These are phyloP conservation scores for Alternaria postmessia DNA, from an alignment of 2,329 filamentous ascomycete species.

Conservation along the genomic window DNA sequence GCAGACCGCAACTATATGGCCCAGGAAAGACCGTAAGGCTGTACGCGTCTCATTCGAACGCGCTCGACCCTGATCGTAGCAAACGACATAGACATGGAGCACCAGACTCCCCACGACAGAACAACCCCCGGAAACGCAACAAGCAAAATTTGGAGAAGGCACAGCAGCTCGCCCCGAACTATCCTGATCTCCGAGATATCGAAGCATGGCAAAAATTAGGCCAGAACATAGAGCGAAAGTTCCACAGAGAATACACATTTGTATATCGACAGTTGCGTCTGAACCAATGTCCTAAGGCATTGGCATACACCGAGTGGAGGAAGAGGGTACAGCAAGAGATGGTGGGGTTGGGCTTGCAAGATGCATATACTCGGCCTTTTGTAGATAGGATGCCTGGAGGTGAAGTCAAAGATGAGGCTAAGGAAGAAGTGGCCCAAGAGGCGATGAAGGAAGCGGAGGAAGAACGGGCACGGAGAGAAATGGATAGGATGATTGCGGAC, in stretches of 20 bases:
- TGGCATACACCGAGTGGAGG: neutral
- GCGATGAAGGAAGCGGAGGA: neutral
- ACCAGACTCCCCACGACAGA: neutral
- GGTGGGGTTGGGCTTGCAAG: neutral
- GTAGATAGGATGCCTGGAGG: neutral
- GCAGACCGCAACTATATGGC: neutral
- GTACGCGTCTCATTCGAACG: neutral
- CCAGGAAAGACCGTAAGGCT: neutral
- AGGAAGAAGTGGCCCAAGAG: neutral
- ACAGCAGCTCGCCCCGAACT: neutral
- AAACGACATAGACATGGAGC: neutral
- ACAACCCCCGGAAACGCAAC: neutral
- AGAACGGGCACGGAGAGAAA: neutral
- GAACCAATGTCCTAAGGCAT: neutral
- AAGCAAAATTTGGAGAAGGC: neutral
- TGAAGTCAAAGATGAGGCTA: neutral
- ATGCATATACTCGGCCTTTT: neutral
- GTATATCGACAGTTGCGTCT: conserved; percentile 1
- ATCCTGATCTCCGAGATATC: neutral
- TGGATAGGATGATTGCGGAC: neutral
- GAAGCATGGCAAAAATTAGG: neutral
- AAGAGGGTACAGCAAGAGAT: conserved; percentile 1
- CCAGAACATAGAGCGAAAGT: neutral
- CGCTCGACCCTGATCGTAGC: neutral
- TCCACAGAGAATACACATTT: neutral